Evolutionary conservation across 768 basidiomycete genomes (phyloP).

Genomic region (Cystobasidium onofrii): DNA sequence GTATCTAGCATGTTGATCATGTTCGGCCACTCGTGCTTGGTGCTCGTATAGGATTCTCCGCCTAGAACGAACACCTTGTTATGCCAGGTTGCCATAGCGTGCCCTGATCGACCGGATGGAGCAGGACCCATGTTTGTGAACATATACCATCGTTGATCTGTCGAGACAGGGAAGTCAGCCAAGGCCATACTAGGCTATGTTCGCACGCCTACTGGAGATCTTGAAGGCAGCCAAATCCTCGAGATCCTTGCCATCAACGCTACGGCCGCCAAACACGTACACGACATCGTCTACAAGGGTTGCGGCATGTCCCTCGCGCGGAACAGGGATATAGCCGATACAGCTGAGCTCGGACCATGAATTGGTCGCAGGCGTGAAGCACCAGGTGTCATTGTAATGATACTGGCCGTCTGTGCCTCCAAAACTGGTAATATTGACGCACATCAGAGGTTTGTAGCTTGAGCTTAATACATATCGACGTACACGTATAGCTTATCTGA

Average conservation of each 20-base stretch:
- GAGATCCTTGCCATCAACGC: slow-evolving; percentile 92
- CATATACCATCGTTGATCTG: slow-evolving; percentile 98
- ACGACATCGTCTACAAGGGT: slow-evolving; percentile 94
- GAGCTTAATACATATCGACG: slow-evolving; percentile 43
- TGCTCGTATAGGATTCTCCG: slow-evolving; percentile 65
- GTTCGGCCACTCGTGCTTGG: slow-evolving; percentile 59
- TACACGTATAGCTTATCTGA: slow-evolving; percentile 78
- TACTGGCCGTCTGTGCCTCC: slow-evolving; percentile 98
- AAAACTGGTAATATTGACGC: slow-evolving; percentile 55
- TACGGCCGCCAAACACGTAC: slow-evolving; percentile 93
- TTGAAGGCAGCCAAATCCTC: slow-evolving; percentile 94
- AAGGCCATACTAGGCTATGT: background rate
- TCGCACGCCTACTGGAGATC: slow-evolving; percentile 68
- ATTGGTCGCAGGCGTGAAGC: slow-evolving; percentile 69
- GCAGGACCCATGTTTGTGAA: slow-evolving; percentile 99
- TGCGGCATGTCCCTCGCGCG: slow-evolving; percentile 92
- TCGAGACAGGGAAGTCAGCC: background rate
- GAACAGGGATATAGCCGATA: slow-evolving; percentile 91
- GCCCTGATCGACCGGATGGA: slow-evolving; percentile 83
- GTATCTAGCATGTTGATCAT: slow-evolving; percentile 90
- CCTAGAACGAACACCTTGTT: slow-evolving; percentile 85
- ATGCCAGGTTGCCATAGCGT: slow-evolving; percentile 94
- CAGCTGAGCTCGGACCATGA: slow-evolving; percentile 87
- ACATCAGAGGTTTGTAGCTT: background rate
- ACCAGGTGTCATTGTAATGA: slow-evolving; percentile 99